Evolutionary conservation across 768 basidiomycete species (phyloP), one percentile per base, ranked within the genome.

Genomic region (Pleurotus tuoliensis): DNA sequence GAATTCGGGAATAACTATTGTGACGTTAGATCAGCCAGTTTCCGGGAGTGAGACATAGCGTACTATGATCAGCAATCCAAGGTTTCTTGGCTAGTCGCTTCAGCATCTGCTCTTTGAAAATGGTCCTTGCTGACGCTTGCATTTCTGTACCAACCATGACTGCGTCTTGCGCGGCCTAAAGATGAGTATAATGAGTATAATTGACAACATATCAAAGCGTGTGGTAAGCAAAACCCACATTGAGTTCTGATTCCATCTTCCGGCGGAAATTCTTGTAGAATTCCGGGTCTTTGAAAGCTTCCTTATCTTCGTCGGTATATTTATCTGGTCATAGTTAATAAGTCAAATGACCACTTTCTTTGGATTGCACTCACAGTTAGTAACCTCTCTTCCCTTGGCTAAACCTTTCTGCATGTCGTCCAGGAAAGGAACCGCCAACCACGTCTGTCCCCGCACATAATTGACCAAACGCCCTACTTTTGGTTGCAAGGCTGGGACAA

Each of bases 381-480:
- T 70, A 8, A 72, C 69, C 11, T 69, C 59, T 25, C 71, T 67
- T 3, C 77, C 73, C 27, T 67, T 66, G 11, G 75, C 65, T 15
- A 83, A 66, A 37, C 72, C 67, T 1, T 69, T 59, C 12, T 82
- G 65, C 39, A 70, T 69, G 2, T 76, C 75, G 7, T 67, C 65
- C 15, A 75, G 68, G 55, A 82, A 82, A 1, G 74, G 71, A 4
- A 73, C 63, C 3, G 80, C 73, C 18, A 85, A 67, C 84, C 83
- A 86, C 0, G 83, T 84, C 65, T 78, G 76, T 7, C 82, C 80
- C 6, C 83, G 78, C 47, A 84, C 84, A 61, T 78, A 86, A 62
- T 83, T 83, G 37, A 69, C 65, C 43, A 86, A 47, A 58, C 77
- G 74, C 51, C 69, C 69, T 3, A 82, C 82, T 50, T 71, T 73